These are phyloP conservation scores for Phaffia rhodozyma DNA, from an alignment of 1,284 basidiomycete genomes.

Conservation along the genomic window DNA sequence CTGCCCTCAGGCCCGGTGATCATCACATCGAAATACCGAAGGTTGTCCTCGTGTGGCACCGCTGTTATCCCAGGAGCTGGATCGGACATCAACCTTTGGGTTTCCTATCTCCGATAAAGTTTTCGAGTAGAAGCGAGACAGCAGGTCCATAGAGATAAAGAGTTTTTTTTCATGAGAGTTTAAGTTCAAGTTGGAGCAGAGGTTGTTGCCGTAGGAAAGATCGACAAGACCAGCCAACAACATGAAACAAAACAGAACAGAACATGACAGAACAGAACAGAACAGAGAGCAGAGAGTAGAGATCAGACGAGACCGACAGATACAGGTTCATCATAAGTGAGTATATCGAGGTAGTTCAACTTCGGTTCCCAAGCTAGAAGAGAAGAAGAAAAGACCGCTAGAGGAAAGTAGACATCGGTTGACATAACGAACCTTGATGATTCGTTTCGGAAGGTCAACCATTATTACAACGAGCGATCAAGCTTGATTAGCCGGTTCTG, in stretches of 20 bases:
- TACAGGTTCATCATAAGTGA: too few relatives aligned
- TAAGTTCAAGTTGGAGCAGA: background rate
- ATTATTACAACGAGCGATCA: too few relatives aligned
- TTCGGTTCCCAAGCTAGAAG: background rate
- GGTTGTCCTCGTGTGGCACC: constrained; percentile 88
- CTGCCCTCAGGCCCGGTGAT: constrained; percentile 88
- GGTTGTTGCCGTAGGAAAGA: too few relatives aligned
- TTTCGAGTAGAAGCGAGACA: too few relatives aligned
- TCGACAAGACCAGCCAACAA: too few relatives aligned
- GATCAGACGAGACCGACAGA: background rate
- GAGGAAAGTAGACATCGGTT: background rate
- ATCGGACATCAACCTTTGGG: constrained; percentile 87
- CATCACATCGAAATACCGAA: constrained; percentile 96
- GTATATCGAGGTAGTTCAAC: too few relatives aligned
- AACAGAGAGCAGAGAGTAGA: background rate
- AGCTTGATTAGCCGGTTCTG: too few relatives aligned
- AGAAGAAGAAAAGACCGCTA: background rate
- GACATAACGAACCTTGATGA: constrained; percentile 33
- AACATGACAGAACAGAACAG: too few relatives aligned
- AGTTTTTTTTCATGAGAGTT: background rate
- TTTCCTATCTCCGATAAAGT: constrained; percentile 54
- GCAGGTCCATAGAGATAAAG: too few relatives aligned
- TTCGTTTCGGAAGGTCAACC: constrained; percentile 34
- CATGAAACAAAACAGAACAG: too few relatives aligned
- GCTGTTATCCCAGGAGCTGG: constrained; percentile 93